These are phyloP conservation scores for Zygoascus sp. DNA, from an alignment of 1,139 yeast genomes.

Conservation along the genomic window DNA sequence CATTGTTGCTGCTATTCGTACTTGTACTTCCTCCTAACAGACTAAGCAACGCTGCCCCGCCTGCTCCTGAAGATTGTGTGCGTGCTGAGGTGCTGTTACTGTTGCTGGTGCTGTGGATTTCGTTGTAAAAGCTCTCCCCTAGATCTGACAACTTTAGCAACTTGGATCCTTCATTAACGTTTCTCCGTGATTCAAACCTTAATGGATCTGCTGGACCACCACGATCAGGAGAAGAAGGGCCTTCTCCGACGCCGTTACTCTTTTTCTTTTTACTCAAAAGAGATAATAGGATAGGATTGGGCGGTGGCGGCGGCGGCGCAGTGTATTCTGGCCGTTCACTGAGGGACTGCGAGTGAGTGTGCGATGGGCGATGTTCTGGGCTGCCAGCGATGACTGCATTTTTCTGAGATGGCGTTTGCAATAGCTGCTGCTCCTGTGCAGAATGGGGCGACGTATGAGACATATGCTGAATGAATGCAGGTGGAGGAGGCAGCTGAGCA, in stretches of 20 bases:
- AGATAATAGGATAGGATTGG: conserved; percentile 28
- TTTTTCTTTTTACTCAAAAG: conserved; percentile 23
- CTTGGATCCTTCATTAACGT: background rate
- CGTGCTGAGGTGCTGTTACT: no score
- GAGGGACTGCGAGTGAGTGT: background rate
- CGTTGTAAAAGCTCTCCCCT: no score
- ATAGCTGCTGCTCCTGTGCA: conserved; percentile 13
- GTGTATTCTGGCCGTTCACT: conserved; percentile 10
- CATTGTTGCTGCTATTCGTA: background rate
- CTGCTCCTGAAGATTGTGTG: no score
- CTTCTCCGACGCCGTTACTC: conserved; percentile 5
- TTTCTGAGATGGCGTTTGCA: no score
- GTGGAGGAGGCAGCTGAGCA: conserved; percentile 23
- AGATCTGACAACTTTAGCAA: conserved; percentile 6
- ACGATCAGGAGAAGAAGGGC: background rate
- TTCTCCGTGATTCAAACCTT: conserved; percentile 4
- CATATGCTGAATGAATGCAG: conserved; percentile 14
- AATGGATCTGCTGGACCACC: background rate
- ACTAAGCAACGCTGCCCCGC: conserved; percentile 1
- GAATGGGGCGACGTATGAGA: background rate
- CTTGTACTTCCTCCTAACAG: background rate
- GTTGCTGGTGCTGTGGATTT: no score
- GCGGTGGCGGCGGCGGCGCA: conserved; percentile 30
- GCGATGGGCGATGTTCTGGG: no score
- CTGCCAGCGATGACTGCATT: no score